A percentile compares a stretch with the other conserved stretches of the same genome.
Conservation (phyloP, 805 yeast genomes). For the Candida odintsovae region DNA sequence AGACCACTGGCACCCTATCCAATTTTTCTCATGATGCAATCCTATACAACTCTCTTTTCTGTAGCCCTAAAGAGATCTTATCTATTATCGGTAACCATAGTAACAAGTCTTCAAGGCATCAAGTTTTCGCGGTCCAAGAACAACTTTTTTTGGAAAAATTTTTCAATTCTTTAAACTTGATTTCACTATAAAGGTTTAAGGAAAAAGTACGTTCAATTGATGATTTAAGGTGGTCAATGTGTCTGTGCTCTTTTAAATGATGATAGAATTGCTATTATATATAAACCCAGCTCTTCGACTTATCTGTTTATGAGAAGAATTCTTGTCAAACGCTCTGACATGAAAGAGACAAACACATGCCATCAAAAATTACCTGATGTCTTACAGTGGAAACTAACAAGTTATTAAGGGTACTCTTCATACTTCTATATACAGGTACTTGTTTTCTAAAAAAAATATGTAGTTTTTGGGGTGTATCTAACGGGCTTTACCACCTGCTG, state of each 20-base stretch:
- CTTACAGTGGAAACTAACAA: background rate
- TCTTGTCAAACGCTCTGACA: slow-evolving; percentile 24
- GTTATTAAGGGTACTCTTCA: background rate
- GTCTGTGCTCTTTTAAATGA: slow-evolving; percentile 21
- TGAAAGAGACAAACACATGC: background rate
- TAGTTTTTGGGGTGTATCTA: slow-evolving; percentile 5
- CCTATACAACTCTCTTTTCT: too few relatives aligned
- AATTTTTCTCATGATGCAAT: too few relatives aligned
- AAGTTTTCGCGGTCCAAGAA: background rate
- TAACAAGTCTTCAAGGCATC: background rate
- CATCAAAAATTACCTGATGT: background rate
- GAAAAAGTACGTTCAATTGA: background rate
- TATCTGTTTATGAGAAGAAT: slow-evolving; percentile 25
- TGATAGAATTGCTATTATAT: slow-evolving; percentile 17
- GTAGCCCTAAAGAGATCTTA: background rate
- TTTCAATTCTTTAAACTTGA: too few relatives aligned
- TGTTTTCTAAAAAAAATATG: slow-evolving; percentile 1
- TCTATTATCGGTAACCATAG: background rate
- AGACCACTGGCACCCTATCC: too few relatives aligned
- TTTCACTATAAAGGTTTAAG: background rate
- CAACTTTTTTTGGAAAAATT: too few relatives aligned
- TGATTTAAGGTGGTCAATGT: slow-evolving; percentile 19
- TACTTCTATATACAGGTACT: background rate
- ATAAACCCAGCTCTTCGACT: slow-evolving; percentile 28
- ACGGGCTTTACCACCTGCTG: slow-evolving; percentile 55